Conservation (phyloP, 805 yeast species). For the Metschnikowia borealis region DNA sequence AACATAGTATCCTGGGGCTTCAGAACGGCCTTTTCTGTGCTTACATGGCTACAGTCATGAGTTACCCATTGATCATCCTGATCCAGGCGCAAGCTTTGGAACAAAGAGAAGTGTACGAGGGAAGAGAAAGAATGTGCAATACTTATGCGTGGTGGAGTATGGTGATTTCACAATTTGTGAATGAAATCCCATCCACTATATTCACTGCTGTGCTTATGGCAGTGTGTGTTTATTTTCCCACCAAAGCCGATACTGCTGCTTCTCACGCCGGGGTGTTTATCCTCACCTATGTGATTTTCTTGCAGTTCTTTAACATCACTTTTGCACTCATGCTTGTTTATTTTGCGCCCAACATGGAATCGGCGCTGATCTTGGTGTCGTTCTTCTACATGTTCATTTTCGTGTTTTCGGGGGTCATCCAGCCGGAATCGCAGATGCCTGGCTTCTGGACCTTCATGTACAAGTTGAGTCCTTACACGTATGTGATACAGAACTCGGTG, state of each 20-base stretch:
- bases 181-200: slow-evolving; percentile 32
- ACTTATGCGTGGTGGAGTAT: slow-evolving; percentile 69
- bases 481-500: slow-evolving; percentile 31
- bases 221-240: slow-evolving; percentile 40
- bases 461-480: slow-evolving; percentile 44
- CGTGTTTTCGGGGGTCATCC: slow-evolving; percentile 52
- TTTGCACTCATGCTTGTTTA: slow-evolving; percentile 42
- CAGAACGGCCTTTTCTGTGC: not conserved
- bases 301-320: slow-evolving; percentile 37
- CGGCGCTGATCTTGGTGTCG: slow-evolving; percentile 57
- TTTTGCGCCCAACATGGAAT: slow-evolving; percentile 34
- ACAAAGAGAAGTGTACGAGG: slow-evolving; percentile 42
- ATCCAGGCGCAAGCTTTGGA: not conserved
- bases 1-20: not conserved
- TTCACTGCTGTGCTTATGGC: slow-evolving; percentile 15
- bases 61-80: not conserved
- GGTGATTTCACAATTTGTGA: slow-evolving; percentile 48
- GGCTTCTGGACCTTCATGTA: slow-evolving; percentile 47
- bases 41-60: not conserved
- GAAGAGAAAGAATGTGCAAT: slow-evolving; percentile 44
- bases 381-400: slow-evolving; percentile 53
- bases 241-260: slow-evolving; percentile 10
- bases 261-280: slow-evolving; percentile 38
- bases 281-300: slow-evolving; percentile 43
- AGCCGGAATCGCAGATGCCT: slow-evolving; percentile 39